These are phyloP conservation scores for Schizosaccharomyces octosporus DNA, from an alignment of 805 yeast genomes.

Conservation along the genomic window DNA sequence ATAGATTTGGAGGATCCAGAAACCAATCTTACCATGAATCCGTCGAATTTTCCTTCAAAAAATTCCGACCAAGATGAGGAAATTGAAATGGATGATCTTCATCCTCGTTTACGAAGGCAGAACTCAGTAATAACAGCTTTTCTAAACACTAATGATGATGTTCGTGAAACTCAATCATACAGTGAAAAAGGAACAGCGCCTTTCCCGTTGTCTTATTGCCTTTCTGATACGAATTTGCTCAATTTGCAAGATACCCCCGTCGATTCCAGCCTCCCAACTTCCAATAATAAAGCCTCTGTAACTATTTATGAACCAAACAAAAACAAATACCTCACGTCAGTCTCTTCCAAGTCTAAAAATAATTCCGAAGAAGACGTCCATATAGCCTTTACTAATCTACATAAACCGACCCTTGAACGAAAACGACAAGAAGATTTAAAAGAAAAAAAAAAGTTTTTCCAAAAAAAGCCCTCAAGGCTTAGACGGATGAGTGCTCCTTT, in stretches of 20 bases:
- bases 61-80: not conserved
- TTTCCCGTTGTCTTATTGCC: not conserved
- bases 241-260: not conserved
- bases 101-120: not conserved
- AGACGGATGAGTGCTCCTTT: not conserved
- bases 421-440: not conserved
- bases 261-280: no score
- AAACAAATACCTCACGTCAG: not conserved
- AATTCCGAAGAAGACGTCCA: not conserved
- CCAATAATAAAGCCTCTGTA: not conserved
- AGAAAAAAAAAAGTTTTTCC: constrained; percentile 22
- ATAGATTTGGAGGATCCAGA: not conserved
- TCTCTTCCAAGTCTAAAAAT: not conserved
- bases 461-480: constrained; percentile 16
- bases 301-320: not conserved
- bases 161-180: not conserved
- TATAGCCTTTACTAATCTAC: not conserved
- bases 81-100: not conserved
- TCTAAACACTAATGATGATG: not conserved
- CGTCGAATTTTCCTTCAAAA: not conserved
- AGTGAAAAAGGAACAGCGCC: not conserved
- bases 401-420: not conserved
- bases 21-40: not conserved
- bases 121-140: not conserved
- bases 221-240: not conserved